phyloP scores from a whole-genome alignment of 352 stramenopile genomes.

The Phytophthora tubulina region DNA sequence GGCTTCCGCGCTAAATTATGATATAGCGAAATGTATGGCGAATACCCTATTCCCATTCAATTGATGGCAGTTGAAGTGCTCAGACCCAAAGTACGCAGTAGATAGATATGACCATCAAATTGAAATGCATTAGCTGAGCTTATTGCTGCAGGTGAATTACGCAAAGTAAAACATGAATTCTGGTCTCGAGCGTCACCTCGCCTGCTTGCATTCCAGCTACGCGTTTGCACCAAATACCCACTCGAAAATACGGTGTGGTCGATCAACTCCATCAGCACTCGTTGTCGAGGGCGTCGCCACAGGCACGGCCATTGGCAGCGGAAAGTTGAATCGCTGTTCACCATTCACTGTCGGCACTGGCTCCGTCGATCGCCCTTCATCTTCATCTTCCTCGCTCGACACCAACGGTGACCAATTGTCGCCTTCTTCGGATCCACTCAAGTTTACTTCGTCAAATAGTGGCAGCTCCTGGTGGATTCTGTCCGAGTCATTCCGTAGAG shows the following conservation, averaged over 20 bases:
- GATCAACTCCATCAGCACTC: not conserved
- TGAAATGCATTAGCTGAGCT: not conserved
- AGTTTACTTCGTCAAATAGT: constrained; percentile 7
- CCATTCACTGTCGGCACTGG: not conserved
- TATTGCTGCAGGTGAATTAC: not conserved
- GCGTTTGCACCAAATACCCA: constrained; percentile 2
- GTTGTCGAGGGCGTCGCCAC: not conserved
- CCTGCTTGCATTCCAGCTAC: not conserved
- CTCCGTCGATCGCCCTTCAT: not conserved
- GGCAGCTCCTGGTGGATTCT: not conserved
- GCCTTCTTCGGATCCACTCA: constrained; percentile 13
- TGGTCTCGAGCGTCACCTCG: not conserved
- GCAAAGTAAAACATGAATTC: not conserved
- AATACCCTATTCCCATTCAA: not conserved
- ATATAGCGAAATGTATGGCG: constrained; percentile 1
- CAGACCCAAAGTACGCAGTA: not conserved
- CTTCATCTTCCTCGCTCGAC: not conserved
- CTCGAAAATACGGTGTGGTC: constrained; percentile 1
- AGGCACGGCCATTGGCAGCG: constrained; percentile 18
- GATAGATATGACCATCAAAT: not conserved
- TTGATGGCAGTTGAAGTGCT: constrained; percentile 8
- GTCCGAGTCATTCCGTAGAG: not conserved
- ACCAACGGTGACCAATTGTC: not conserved
- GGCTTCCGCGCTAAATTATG: not conserved
- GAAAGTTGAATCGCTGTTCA: not conserved